phyloP scores from a whole-genome alignment of 129 eudicot species.

The Ambrosia artemisiifolia region DNA sequence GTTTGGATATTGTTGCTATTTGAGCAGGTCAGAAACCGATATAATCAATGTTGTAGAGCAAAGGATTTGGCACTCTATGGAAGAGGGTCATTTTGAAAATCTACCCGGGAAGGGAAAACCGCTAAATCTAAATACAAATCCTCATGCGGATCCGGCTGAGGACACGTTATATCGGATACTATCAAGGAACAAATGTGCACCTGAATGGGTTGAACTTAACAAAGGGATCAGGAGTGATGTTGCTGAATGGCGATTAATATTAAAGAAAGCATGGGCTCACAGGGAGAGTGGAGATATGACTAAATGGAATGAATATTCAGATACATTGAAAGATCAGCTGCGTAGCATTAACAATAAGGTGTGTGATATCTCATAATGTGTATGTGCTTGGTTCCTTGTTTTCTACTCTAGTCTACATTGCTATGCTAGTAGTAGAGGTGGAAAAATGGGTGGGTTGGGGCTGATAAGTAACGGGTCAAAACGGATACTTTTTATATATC shows the following conservation, averaged over 20 bases:
- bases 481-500: no score
- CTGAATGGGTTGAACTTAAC: conserved; percentile 93
- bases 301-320: conserved; percentile 66
- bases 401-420: neutral
- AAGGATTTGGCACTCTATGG: conserved; percentile 87
- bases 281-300: conserved; percentile 44
- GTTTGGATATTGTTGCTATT: no score
- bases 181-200: conserved; percentile 73
- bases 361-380: conserved; percentile 6
- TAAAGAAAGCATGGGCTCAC: conserved; percentile 54
- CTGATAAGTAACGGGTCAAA: no score
- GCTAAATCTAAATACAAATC: conserved; percentile 58
- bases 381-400: neutral
- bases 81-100: conserved; percentile 87
- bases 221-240: conserved; percentile 65
- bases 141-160: conserved; percentile 92
- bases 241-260: conserved; percentile 56
- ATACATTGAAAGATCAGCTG: conserved; percentile 54
- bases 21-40: conserved; percentile 77
- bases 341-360: conserved; percentile 73
- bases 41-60: conserved; percentile 83
- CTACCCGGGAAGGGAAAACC: conserved; percentile 91
- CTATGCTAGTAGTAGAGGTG: no score
- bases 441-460: no score
- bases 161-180: conserved; percentile 80